Base-by-base conservation (phyloP, 768 basidiomycete species). In the Ramaria sp. region DNA sequence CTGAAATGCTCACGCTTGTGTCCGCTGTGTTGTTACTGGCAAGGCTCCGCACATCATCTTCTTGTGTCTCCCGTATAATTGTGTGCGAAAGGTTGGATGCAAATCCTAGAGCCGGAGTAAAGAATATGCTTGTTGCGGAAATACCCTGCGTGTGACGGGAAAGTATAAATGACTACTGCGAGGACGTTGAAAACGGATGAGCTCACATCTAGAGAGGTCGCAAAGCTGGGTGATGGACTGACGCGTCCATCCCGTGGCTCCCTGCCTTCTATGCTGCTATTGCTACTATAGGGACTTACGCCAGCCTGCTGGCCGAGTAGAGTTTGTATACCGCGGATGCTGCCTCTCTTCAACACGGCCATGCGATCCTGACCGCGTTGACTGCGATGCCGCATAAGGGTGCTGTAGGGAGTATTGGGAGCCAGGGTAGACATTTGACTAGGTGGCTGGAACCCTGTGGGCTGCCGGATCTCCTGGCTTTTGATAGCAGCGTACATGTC, bases 401-500 rank as follows among this genome's bases (percentile, higher is more conserved):
- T 66, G 56, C 65, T 63, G 39, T 72, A 70, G 1, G 68, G 62
- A 58, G 61, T 56, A 2, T 77, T 75, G n/a, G 83, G 78, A 52
- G 73, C 80, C 32, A 79, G 64, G 39, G 71, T 73, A 13, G 81
- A 82, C 8, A 75, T 62, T 42, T 81, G 74, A 30, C 54, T 60
- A 51, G 63, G 58, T 47, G 60, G 60, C 58, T 70, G 71, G 56
- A 71, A 75, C 56, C 73, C 76, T 25, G 83, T 67, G 1, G 93
- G 93, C 59, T 94, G 88, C 37, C 94, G 68, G 59, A 97, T 94
- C 65, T 93, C 88, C 61, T 93, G 88, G 38, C 75, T 79, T 71
- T 94, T 93, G 69, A 98, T 83, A 7, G 92, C 84, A 61, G 75
- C 79, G 72, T 93, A 99, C 78, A 99, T 95, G 63, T 99, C 96